Evolutionary conservation across 2,329 filamentous ascomycete genomes (phyloP), one percentile per base, ranked within the genome.

Genomic region (Claviceps spartinae): DNA sequence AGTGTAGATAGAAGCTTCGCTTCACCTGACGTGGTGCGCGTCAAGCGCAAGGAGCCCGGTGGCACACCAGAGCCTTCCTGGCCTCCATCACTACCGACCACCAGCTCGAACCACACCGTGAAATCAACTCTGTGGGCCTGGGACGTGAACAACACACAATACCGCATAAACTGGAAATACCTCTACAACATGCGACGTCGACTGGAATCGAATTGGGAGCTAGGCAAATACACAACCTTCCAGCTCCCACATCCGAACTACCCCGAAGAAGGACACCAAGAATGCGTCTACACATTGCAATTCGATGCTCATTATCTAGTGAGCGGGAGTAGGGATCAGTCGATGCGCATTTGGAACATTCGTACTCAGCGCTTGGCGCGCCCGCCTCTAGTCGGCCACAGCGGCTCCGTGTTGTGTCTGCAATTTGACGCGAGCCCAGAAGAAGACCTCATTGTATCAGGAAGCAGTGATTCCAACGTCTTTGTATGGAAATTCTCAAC

Each of bases 241-340:
- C 88, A 94, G 64, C 77, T 98, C 1, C 93, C 93, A 0, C 88
- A 95, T 61, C 89, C 89, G 0, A 76, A 81, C 40, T 76, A 89
- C 60, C 81, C 82, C 1, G 77, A 86, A 36, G 91, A 97, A 64
- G 88, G 87, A 1, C 93, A 98, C 63, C 77, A 76, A 20, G 91
- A 97, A 63, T 97, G 90, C 65, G 89, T 98, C 13, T 98, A 98
- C 67, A 91, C 88, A 2, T 82, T 98, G 50, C 91, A 98, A 65
- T 95, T 91, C 62, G 85, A 85, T 51, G 77, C 84, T 1, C 83
- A 88, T 56, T 93, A 85, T 65, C 76, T 98, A 9, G 91, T 97
- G 48, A 97, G 90, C 63, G 93, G 93, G 16, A 97, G 91, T 62
- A 79, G 93, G 50, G 93, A 98, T 63, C 83, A 80, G 58, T 88